Percentiles rank a stretch among this genome's conserved stretches.
Evolutionary conservation across 2,329 filamentous ascomycete genomes (phyloP).

Genomic region (Curvularia spicifera): DNA sequence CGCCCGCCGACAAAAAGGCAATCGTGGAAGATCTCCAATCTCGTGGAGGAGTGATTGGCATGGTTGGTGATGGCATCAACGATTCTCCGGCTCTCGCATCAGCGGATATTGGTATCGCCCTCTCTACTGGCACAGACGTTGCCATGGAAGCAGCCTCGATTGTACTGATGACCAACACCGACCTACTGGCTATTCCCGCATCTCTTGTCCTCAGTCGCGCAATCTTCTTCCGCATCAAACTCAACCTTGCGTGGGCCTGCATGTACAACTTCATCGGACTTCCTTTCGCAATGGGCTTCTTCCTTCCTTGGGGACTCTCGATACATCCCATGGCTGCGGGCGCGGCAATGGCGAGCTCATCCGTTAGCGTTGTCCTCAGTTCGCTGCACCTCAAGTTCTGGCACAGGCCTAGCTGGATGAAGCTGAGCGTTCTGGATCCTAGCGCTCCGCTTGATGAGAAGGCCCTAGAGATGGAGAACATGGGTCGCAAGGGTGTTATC

Average conservation of each 20-base stretch:
- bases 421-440: constrained; percentile 67
- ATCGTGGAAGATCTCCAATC: constrained; percentile 81
- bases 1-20: constrained; percentile 86
- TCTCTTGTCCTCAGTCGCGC: constrained; percentile 79
- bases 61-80: constrained; percentile 98
- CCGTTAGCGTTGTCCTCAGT: constrained; percentile 86
- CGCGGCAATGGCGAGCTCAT: constrained; percentile 89
- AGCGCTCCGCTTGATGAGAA: constrained; percentile 36
- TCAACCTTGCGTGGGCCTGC: constrained; percentile 92
- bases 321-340: constrained; percentile 94
- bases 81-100: constrained; percentile 94
- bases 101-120: constrained; percentile 90
- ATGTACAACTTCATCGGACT: constrained; percentile 90
- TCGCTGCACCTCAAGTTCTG: constrained; percentile 86
- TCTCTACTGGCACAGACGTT: constrained; percentile 91
- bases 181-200: constrained; percentile 91
- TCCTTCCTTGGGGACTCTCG: constrained; percentile 85
- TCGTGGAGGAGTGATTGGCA: constrained; percentile 78
- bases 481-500: constrained; percentile 30
- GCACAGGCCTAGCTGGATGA: constrained; percentile 86
- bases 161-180: constrained; percentile 90
- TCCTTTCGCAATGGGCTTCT: constrained; percentile 95
- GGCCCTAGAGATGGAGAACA: constrained; percentile 37
- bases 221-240: constrained; percentile 91
- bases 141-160: constrained; percentile 97